These are phyloP conservation scores for Scolecobasidium constrictum DNA, from an alignment of 2,329 filamentous ascomycete species.

Conservation along the genomic window DNA sequence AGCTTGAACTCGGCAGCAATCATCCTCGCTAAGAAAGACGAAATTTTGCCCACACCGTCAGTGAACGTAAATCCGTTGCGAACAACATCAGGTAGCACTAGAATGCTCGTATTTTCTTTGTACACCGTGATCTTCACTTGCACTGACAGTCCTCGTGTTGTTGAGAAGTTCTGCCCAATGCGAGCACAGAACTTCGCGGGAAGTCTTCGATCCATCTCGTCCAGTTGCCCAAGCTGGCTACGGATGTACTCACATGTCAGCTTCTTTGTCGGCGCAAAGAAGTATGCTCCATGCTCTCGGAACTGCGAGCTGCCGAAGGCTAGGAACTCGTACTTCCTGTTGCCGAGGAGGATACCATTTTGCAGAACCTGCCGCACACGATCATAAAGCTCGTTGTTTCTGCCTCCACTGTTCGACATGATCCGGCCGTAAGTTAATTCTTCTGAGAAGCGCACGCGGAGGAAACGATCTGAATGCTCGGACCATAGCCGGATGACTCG, in stretches of 20 bases:
- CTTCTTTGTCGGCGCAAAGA: conserved; percentile 64
- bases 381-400: conserved; percentile 52
- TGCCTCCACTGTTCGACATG: conserved; percentile 19
- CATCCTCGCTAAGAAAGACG: conserved; percentile 60
- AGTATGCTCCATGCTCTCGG: conserved; percentile 82
- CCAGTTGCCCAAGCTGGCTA: conserved; percentile 61
- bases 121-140: conserved; percentile 1
- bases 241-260: conserved; percentile 68
- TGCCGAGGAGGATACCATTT: conserved; percentile 74
- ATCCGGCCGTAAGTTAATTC: conserved; percentile 48
- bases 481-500: conserved; percentile 67
- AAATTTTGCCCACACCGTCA: conserved; percentile 92
- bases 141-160: conserved; percentile 60
- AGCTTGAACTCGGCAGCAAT: conserved; percentile 60
- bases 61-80: conserved; percentile 65
- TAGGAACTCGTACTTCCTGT: conserved; percentile 75
- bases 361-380: conserved; percentile 60
- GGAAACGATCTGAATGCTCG: conserved; percentile 63
- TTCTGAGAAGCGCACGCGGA: conserved; percentile 83
- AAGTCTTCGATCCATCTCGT: conserved; percentile 67
- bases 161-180: conserved; percentile 91
- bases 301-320: conserved; percentile 95
- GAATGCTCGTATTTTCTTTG: neutral
- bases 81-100: conserved; percentile 49
- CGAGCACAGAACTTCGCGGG: conserved; percentile 87